phyloP scores from a whole-genome alignment of 2,329 filamentous ascomycete genomes.

The Setomelanomma holmii region DNA sequence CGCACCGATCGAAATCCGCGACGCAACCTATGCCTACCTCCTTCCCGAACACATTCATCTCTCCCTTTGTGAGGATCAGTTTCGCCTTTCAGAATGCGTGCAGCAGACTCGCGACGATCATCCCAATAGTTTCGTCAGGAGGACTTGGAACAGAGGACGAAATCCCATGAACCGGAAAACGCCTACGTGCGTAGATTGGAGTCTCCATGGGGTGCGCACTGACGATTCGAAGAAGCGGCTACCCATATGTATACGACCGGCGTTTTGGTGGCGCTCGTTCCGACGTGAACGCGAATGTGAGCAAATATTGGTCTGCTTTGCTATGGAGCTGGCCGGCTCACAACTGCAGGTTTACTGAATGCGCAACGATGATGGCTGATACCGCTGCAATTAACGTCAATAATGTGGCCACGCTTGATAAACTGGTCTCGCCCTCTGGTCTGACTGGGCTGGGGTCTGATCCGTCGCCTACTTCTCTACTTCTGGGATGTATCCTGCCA shows the following conservation, averaged over 20 bases:
- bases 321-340: background rate
- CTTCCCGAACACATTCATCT: background rate
- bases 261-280: background rate
- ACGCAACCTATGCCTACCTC: background rate
- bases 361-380: background rate
- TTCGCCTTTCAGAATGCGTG: background rate
- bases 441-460: background rate
- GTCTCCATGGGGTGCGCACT: background rate
- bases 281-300: background rate
- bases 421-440: background rate
- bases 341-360: background rate
- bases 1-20: background rate
- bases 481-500: background rate
- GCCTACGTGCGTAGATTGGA: background rate
- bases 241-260: background rate
- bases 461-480: background rate
- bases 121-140: background rate
- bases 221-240: background rate
- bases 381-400: background rate
- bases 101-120: background rate
- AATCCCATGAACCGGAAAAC: background rate
- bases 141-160: background rate
- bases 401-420: background rate
- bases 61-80: background rate
- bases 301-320: background rate